phyloP scores from a whole-genome alignment of 345 rosid genomes.

The Aethionema arabicum region DNA sequence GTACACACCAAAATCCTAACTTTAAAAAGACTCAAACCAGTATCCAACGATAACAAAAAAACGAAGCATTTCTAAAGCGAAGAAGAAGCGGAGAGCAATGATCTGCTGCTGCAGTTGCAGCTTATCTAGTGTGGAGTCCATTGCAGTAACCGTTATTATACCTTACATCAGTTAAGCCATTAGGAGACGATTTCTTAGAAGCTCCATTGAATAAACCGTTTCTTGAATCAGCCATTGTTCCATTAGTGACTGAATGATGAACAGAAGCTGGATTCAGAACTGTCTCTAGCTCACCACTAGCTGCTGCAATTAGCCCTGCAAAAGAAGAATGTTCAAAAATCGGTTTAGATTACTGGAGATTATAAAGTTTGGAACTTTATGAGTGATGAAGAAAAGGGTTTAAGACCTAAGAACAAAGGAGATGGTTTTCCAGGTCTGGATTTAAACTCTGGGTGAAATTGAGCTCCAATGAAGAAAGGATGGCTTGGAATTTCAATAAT shows the following conservation, averaged over 20 bases:
- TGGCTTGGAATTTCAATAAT: conserved; percentile 63
- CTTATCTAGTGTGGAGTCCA: conserved; percentile 53
- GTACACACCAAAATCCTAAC: background rate
- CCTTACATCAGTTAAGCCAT: conserved; percentile 46
- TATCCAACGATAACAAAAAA: no score
- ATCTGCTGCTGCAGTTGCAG: conserved; percentile 8
- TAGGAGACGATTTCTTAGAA: conserved; percentile 42
- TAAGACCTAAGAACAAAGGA: conserved; percentile 75
- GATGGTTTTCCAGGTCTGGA: conserved; percentile 95
- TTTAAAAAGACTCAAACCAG: background rate
- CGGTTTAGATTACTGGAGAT: background rate
- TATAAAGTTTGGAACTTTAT: conserved; percentile 8
- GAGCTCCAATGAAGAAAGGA: conserved; percentile 76
- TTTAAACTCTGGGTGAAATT: conserved; percentile 95
- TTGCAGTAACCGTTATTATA: conserved; percentile 54
- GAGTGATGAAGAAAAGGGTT: conserved; percentile 9
- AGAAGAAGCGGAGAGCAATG: background rate
- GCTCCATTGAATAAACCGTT: conserved; percentile 49
- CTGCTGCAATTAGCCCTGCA: conserved; percentile 82
- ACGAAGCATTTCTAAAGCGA: background rate
- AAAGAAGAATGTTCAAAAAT: background rate
- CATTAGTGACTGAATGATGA: conserved; percentile 41
- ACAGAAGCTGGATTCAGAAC: conserved; percentile 35
- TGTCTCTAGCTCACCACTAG: conserved; percentile 59
- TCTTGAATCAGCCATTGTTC: conserved; percentile 16